phyloP scores from a whole-genome alignment of 208 protist genomes.

The Trypanosoma scelopori region DNA sequence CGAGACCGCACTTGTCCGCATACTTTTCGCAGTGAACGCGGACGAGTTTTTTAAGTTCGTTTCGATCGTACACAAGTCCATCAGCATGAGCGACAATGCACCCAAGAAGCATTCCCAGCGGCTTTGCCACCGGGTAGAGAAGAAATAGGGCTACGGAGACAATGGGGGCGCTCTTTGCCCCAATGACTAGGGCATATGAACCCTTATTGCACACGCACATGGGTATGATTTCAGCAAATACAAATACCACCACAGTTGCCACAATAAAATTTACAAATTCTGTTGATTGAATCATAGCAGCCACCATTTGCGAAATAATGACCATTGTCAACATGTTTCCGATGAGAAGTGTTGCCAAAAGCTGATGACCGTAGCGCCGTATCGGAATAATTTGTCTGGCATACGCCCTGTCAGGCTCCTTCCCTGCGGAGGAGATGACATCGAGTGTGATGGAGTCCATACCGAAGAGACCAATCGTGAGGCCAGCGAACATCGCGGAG shows the following conservation, averaged over 20 bases:
- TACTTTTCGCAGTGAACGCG: constrained; percentile 77
- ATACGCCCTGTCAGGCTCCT: constrained; percentile 65
- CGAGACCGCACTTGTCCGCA: constrained; percentile 61
- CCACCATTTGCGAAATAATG: constrained; percentile 78
- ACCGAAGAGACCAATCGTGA: constrained; percentile 82
- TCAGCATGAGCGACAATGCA: constrained; percentile 69
- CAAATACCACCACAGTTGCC: constrained; percentile 60
- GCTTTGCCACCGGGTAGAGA: constrained; percentile 72
- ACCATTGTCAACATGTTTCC: constrained; percentile 85
- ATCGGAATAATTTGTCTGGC: constrained; percentile 70
- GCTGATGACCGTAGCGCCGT: constrained; percentile 66
- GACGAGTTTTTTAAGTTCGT: constrained; percentile 78
- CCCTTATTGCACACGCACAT: constrained; percentile 81
- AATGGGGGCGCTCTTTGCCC: constrained; percentile 47
- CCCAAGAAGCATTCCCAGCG: constrained; percentile 72
- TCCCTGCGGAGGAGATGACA: constrained; percentile 72
- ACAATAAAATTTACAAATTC: constrained; percentile 76
- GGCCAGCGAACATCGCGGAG: constrained; percentile 78
- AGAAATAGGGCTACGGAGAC: constrained; percentile 64
- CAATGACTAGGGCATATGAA: constrained; percentile 63
- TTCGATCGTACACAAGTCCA: constrained; percentile 75
- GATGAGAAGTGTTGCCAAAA: constrained; percentile 67
- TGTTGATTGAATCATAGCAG: constrained; percentile 54
- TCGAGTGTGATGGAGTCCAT: constrained; percentile 78
- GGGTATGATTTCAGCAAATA: constrained; percentile 80